Evolutionary conservation across 148 eudicot species (phyloP).

Genomic region (Silene latifolia): DNA sequence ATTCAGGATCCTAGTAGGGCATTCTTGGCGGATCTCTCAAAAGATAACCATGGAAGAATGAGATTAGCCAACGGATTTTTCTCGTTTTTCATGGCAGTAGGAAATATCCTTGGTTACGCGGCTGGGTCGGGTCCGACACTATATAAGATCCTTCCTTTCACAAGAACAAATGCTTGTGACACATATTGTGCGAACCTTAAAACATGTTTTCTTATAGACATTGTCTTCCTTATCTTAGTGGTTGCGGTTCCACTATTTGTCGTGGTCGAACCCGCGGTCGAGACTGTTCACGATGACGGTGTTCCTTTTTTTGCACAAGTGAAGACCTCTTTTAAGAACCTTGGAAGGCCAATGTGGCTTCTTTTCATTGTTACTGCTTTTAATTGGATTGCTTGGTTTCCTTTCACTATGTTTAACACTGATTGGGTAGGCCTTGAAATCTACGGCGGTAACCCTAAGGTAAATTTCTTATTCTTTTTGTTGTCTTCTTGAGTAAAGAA

Average conservation of each 20-base stretch:
- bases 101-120: conserved; percentile 73
- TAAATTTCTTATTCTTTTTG: not conserved
- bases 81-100: conserved; percentile 76
- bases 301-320: conserved; percentile 46
- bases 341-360: conserved; percentile 59
- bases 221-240: conserved; percentile 35
- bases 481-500: too few relatives aligned
- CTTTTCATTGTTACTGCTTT: conserved; percentile 54
- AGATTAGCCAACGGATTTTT: conserved; percentile 46
- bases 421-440: conserved; percentile 84
- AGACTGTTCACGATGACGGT: not conserved
- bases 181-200: conserved; percentile 81
- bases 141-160: conserved; percentile 48
- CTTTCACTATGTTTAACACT: conserved; percentile 62
- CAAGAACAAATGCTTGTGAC: conserved; percentile 62
- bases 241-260: conserved; percentile 35
- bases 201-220: conserved; percentile 60
- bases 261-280: conserved; percentile 35
- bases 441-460: conserved; percentile 53
- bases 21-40: conserved; percentile 63
- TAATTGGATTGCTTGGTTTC: conserved; percentile 82
- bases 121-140: conserved; percentile 56
- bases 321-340: conserved; percentile 39
- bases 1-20: conserved; percentile 68
- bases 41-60: conserved; percentile 35